These are phyloP conservation scores for Cryptococcus wingfieldii DNA, from an alignment of 1,284 basidiomycete species.

Conservation along the genomic window DNA sequence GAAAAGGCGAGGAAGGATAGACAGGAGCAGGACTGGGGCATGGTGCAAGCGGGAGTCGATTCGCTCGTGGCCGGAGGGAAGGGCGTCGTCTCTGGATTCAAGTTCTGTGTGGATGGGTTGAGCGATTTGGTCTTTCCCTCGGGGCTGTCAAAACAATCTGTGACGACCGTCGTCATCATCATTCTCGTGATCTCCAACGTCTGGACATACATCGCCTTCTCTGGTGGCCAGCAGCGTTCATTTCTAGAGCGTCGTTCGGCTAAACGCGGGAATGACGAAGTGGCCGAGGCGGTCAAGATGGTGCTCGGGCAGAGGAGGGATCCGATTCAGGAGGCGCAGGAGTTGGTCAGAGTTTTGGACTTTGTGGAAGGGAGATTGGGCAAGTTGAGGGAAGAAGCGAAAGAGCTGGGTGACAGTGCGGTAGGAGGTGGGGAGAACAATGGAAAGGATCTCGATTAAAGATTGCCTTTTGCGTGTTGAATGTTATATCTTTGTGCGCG, in stretches of 20 bases:
- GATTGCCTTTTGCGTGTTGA: no score
- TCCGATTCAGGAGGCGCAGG: slow-evolving; percentile 24
- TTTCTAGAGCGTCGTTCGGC: not conserved
- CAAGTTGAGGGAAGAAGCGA: slow-evolving; percentile 8
- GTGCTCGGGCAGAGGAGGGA: slow-evolving; percentile 18
- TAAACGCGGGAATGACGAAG: slow-evolving; percentile 6
- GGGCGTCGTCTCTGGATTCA: slow-evolving; percentile 63
- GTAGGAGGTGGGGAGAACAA: no score
- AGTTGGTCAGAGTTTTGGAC: slow-evolving; percentile 33
- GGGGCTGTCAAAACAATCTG: slow-evolving; percentile 45
- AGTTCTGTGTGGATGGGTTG: slow-evolving; percentile 53
- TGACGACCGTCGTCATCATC: slow-evolving; percentile 67
- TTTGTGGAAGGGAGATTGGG: slow-evolving; percentile 26
- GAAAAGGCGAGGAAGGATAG: slow-evolving; percentile 25
- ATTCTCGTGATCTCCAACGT: slow-evolving; percentile 67
- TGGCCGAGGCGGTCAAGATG: slow-evolving; percentile 29
- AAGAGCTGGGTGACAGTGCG: no score
- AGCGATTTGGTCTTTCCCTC: slow-evolving; percentile 67
- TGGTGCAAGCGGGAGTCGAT: slow-evolving; percentile 79
- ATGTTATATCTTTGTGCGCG: no score
- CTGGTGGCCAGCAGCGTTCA: not conserved
- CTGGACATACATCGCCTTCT: slow-evolving; percentile 40
- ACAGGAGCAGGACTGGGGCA: slow-evolving; percentile 51
- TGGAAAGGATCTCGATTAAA: no score
- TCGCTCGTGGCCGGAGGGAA: slow-evolving; percentile 66